phyloP scores from a whole-genome alignment of 768 basidiomycete species.

The Strobilomyces dryophilus region DNA sequence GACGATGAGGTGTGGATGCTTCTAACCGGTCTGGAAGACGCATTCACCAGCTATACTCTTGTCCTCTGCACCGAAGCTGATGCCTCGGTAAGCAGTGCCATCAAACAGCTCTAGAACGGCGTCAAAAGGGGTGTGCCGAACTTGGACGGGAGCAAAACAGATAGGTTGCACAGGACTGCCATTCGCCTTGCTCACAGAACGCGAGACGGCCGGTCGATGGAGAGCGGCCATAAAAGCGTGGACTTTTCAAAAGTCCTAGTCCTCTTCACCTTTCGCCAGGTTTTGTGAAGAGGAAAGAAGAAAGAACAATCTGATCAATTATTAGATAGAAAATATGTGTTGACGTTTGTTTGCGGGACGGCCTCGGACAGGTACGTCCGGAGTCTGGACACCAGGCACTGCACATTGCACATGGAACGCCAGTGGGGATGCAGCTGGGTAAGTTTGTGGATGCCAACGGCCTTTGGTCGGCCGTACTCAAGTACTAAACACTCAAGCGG shows the following conservation, averaged over 20 bases:
- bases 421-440: too few relatives aligned
- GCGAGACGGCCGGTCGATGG: slow-evolving; percentile 42
- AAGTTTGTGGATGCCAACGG: background rate
- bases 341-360: slow-evolving; percentile 21
- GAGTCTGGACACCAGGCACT: too few relatives aligned
- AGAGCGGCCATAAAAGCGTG: slow-evolving; percentile 19
- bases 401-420: background rate
- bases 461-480: background rate
- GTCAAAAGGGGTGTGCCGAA: slow-evolving; percentile 35
- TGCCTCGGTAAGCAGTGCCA: slow-evolving; percentile 82
- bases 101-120: slow-evolving; percentile 87
- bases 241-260: slow-evolving; percentile 18
- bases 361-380: background rate
- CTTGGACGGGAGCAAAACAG: slow-evolving; percentile 28
- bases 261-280: slow-evolving; percentile 49
- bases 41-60: slow-evolving; percentile 97
- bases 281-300: slow-evolving; percentile 51
- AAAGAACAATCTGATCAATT: slow-evolving; percentile 15
- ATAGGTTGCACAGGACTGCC: slow-evolving; percentile 34
- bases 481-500: too few relatives aligned
- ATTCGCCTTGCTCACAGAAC: slow-evolving; percentile 38
- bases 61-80: slow-evolving; percentile 88
- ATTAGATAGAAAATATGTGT: slow-evolving; percentile 11
- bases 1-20: slow-evolving; percentile 12
- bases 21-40: slow-evolving; percentile 98